These are phyloP conservation scores for Fusarium sp. DNA, from an alignment of 2,329 filamentous ascomycete genomes.

Conservation along the genomic window DNA sequence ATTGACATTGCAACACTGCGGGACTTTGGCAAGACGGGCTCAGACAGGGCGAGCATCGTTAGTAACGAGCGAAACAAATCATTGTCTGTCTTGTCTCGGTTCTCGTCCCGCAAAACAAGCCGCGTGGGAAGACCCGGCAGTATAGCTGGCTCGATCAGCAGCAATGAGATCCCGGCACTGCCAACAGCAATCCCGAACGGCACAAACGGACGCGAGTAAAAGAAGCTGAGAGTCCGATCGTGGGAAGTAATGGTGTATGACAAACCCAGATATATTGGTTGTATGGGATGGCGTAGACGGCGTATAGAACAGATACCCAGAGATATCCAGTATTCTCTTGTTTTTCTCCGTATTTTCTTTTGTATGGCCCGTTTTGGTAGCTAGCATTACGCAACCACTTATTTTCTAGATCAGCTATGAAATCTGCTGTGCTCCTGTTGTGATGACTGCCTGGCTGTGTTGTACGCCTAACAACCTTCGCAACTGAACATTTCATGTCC, in stretches of 20 bases:
- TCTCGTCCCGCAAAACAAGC: constrained; percentile 49
- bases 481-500: not conserved
- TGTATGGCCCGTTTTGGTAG: not conserved
- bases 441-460: not conserved
- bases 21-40: constrained; percentile 47
- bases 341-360: constrained; percentile 6
- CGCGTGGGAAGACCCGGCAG: constrained; percentile 48
- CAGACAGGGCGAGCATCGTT: constrained; percentile 47
- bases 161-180: constrained; percentile 43
- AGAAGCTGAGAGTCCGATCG: not conserved
- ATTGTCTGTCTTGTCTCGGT: constrained; percentile 50
- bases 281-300: constrained; percentile 25
- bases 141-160: constrained; percentile 49
- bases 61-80: constrained; percentile 52
- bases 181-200: constrained; percentile 27
- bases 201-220: constrained; percentile 14
- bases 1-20: constrained; percentile 59
- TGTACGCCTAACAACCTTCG: not conserved
- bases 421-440: not conserved
- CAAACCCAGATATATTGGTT: not conserved
- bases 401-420: not conserved
- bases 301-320: constrained; percentile 37
- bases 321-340: constrained; percentile 6
- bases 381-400: not conserved
- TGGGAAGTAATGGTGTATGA: constrained; percentile 16